Evolutionary conservation across 345 rosid species (phyloP).

Genomic region (Euphorbia pulcherrima): DNA sequence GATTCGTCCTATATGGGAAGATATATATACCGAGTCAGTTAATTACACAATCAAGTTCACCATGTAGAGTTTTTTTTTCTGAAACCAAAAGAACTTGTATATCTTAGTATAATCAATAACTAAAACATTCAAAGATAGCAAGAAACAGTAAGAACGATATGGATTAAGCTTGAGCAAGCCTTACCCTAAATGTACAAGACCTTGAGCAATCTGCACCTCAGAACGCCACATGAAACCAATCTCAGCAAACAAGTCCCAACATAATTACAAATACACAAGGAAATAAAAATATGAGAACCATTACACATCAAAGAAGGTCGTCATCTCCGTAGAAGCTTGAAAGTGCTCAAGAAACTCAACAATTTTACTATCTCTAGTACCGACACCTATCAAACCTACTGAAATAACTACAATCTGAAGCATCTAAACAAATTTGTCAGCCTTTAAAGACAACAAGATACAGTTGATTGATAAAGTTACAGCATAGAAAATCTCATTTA

Average conservation of each 20-base stretch:
- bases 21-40: neutral
- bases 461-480: neutral
- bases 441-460: neutral
- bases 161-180: no score
- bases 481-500: slow-evolving; percentile 26
- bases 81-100: neutral
- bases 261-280: neutral
- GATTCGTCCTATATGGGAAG: slow-evolving; percentile 53
- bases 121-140: slow-evolving; percentile 72
- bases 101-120: neutral
- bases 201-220: slow-evolving; percentile 95
- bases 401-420: slow-evolving; percentile 80
- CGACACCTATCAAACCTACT: slow-evolving; percentile 92
- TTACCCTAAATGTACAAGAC: slow-evolving; percentile 86
- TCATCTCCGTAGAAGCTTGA: slow-evolving; percentile 89
- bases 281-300: slow-evolving; percentile 17
- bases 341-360: slow-evolving; percentile 94
- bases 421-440: slow-evolving; percentile 21
- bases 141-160: slow-evolving; percentile 81
- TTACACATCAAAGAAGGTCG: slow-evolving; percentile 82
- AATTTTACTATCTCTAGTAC: slow-evolving; percentile 88
- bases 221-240: slow-evolving; percentile 21
- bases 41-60: no score
- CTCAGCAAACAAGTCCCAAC: neutral
- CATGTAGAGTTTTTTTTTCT: neutral